These are phyloP conservation scores for Calophaca sinica DNA, from an alignment of 306 rosid genomes.

Conservation along the genomic window DNA sequence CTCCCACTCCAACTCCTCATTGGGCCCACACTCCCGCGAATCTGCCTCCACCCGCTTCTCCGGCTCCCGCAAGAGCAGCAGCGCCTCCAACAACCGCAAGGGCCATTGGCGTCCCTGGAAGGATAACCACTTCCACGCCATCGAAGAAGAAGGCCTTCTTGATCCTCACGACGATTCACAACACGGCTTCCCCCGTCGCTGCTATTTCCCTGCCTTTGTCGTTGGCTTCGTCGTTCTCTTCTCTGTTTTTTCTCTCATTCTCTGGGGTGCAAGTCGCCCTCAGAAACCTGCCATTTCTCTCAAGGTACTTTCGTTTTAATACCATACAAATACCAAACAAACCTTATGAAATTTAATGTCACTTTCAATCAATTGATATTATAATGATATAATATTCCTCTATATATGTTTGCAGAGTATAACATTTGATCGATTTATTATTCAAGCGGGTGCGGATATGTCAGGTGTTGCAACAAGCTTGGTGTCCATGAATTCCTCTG, in stretches of 20 bases:
- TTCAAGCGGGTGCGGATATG: constrained; percentile 89
- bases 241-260: constrained; percentile 71
- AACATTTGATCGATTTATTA: constrained; percentile 69
- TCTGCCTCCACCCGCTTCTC: constrained; percentile 92
- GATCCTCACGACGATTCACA: constrained; percentile 44
- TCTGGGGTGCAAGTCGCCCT: constrained; percentile 88
- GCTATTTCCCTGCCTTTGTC: constrained; percentile 66
- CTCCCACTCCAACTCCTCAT: constrained; percentile 90
- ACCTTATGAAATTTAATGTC: not conserved
- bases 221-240: constrained; percentile 61
- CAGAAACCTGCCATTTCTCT: constrained; percentile 73
- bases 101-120: constrained; percentile 72
- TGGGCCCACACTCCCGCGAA: constrained; percentile 60
- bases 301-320: no score
- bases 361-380: not conserved
- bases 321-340: no score
- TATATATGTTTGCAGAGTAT: constrained; percentile 60
- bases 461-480: constrained; percentile 88
- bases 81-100: constrained; percentile 42
- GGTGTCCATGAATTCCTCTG: constrained; percentile 82
- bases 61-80: constrained; percentile 58
- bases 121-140: constrained; percentile 62
- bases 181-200: constrained; percentile 58
- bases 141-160: constrained; percentile 88
- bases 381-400: not conserved